phyloP scores from a whole-genome alignment of 768 basidiomycete genomes.

The Lentinula raphanica region DNA sequence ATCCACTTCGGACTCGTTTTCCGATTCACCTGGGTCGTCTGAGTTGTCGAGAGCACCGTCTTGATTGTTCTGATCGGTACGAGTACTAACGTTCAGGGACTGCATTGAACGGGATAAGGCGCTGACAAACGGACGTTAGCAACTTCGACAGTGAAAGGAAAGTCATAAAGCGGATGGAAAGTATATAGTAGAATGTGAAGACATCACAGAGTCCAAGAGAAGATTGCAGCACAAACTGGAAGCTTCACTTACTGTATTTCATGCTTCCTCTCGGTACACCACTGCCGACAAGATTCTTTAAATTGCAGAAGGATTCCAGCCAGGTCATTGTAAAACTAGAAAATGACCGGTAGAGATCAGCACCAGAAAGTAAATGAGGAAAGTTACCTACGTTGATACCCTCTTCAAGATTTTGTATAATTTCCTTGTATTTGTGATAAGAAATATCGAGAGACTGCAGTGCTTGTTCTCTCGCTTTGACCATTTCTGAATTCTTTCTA shows the following conservation, averaged over 20 bases:
- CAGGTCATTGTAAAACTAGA: conserved; percentile 87
- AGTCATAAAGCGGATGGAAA: no score
- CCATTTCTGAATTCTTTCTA: conserved; percentile 67
- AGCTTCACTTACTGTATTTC: conserved; percentile 68
- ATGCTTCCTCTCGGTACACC: conserved; percentile 65
- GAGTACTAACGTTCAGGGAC: neutral
- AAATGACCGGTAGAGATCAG: neutral
- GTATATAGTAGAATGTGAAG: no score
- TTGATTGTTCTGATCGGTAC: neutral
- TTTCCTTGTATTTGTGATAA: conserved; percentile 84
- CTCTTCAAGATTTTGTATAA: conserved; percentile 79
- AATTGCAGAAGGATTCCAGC: conserved; percentile 66
- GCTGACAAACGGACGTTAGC: no score
- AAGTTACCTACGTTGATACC: conserved; percentile 62
- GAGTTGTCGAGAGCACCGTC: no score
- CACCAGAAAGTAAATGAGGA: neutral
- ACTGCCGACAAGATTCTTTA: conserved; percentile 69
- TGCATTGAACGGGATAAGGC: conserved; percentile 29
- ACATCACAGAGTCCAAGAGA: no score
- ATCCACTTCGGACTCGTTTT: neutral
- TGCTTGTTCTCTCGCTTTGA: conserved; percentile 77
- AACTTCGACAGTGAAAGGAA: no score
- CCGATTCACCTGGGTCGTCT: no score
- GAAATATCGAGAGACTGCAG: conserved; percentile 81
- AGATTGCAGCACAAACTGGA: no score